Percentiles rank a stretch among this genome's conserved stretches.
Conservation (phyloP, 169 alveolate species). For the Pseudocohnilembus persalinus region DNA sequence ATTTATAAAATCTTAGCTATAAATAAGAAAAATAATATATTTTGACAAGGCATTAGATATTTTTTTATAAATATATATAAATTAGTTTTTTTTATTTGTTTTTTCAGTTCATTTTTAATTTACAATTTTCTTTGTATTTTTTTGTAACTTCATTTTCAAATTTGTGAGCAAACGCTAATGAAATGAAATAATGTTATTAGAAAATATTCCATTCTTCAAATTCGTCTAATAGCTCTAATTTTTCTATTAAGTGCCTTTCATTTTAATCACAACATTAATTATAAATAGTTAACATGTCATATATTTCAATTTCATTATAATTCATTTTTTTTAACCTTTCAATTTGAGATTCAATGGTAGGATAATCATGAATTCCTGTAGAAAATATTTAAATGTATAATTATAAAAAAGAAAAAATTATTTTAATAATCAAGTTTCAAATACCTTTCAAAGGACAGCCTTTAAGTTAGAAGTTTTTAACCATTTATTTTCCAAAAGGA, state of each 20-base stretch:
- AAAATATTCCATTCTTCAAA: constrained; percentile 83
- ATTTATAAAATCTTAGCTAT: too few relatives aligned
- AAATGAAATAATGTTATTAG: constrained; percentile 69
- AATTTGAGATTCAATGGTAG: constrained; percentile 59
- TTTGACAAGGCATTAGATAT: too few relatives aligned
- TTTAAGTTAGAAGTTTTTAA: constrained; percentile 64
- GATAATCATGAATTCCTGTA: too few relatives aligned
- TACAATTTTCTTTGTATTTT: too few relatives aligned
- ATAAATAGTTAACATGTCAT: constrained; percentile 59
- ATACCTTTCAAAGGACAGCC: constrained; percentile 73
- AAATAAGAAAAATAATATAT: too few relatives aligned
- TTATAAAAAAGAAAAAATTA: too few relatives aligned
- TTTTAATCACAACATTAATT: constrained; percentile 48
- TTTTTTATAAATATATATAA: too few relatives aligned
- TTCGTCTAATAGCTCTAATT: constrained; percentile 82
- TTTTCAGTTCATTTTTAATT: too few relatives aligned
- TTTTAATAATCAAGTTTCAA: too few relatives aligned
- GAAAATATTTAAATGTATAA: too few relatives aligned
- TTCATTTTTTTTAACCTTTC: constrained; percentile 58
- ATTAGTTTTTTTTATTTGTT: too few relatives aligned
- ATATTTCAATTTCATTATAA: constrained; percentile 52
- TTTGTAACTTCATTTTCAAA: too few relatives aligned
- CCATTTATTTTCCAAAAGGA: constrained; percentile 79
- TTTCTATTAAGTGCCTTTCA: constrained; percentile 69
- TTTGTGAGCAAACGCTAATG: constrained; percentile 47